These are phyloP conservation scores for Podospora tetraspora DNA, from an alignment of 495 filamentous ascomycete species.

Conservation along the genomic window DNA sequence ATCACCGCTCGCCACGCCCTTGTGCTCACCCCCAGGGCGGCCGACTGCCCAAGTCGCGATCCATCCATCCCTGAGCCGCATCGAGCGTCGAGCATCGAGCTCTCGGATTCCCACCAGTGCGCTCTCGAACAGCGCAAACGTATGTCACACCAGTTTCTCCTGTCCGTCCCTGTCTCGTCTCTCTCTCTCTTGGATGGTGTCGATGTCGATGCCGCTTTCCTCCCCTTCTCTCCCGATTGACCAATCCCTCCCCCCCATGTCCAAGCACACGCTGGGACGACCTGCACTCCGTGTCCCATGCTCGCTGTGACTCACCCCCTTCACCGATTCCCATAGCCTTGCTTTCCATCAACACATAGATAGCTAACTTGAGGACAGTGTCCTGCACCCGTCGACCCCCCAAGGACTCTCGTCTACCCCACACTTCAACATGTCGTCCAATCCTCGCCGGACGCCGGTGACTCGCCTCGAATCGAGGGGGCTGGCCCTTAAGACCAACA, in stretches of 20 bases:
- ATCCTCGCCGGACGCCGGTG: constrained; percentile 47
- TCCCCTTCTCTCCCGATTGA: constrained; percentile 13
- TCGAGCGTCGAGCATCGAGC: constrained; percentile 11
- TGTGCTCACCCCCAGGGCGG: neutral
- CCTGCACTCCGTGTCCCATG: constrained; percentile 22
- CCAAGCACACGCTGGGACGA: constrained; percentile 1
- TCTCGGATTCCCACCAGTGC: constrained; percentile 8
- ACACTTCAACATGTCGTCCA: constrained; percentile 45
- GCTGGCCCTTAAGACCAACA: constrained; percentile 47
- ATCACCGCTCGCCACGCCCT: constrained; percentile 5
- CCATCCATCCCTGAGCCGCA: constrained; percentile 1
- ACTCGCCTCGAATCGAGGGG: constrained; percentile 40
- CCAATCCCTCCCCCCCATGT: constrained; percentile 17
- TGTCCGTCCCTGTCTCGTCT: constrained; percentile 4
- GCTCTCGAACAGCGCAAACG: constrained; percentile 2
- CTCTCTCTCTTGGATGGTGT: constrained; percentile 2
- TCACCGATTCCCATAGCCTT: constrained; percentile 18
- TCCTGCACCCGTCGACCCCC: constrained; percentile 17
- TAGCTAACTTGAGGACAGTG: constrained; percentile 28
- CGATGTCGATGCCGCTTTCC: constrained; percentile 7
- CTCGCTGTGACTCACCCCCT: constrained; percentile 29
- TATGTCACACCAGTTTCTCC: constrained; percentile 11
- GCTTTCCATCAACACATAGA: constrained; percentile 20
- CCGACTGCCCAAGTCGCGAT: neutral
- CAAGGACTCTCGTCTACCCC: constrained; percentile 30